Conservation (phyloP, 2,329 filamentous ascomycete species). For the Cordyceps tenuipes region DNA sequence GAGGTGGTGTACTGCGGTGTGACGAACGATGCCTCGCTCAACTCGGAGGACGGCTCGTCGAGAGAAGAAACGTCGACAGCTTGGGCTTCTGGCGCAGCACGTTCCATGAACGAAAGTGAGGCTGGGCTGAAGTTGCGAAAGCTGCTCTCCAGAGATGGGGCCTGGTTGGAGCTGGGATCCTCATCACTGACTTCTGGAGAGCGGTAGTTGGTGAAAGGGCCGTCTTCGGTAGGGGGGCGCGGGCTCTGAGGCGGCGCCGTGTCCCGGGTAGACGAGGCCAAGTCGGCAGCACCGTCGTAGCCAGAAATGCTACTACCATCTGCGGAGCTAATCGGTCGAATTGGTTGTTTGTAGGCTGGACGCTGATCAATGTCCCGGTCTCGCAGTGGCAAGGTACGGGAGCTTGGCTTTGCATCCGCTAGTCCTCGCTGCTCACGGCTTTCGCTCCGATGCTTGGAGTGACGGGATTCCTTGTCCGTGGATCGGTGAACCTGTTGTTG, state of each 20-base stretch:
- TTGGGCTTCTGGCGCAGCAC: background rate
- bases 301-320: background rate
- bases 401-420: background rate
- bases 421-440: background rate
- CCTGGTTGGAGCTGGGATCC: background rate
- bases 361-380: background rate
- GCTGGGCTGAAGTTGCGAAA: conserved; percentile 18
- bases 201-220: background rate
- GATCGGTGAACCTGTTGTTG: background rate
- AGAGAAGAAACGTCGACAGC: background rate
- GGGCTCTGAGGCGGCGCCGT: too few species aligned
- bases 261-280: background rate
- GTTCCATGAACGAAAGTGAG: conserved; percentile 6
- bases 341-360: background rate
- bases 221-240: background rate
- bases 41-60: background rate
- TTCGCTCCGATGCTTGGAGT: background rate
- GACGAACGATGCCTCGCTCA: background rate
- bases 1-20: conserved; percentile 1
- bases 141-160: background rate
- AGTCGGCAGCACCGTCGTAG: background rate
- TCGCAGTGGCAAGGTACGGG: background rate
- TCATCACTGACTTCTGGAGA: background rate
- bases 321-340: background rate
- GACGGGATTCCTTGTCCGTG: background rate